phyloP scores from a whole-genome alignment of 2,329 filamentous ascomycete genomes.

The Venturia effusa region DNA sequence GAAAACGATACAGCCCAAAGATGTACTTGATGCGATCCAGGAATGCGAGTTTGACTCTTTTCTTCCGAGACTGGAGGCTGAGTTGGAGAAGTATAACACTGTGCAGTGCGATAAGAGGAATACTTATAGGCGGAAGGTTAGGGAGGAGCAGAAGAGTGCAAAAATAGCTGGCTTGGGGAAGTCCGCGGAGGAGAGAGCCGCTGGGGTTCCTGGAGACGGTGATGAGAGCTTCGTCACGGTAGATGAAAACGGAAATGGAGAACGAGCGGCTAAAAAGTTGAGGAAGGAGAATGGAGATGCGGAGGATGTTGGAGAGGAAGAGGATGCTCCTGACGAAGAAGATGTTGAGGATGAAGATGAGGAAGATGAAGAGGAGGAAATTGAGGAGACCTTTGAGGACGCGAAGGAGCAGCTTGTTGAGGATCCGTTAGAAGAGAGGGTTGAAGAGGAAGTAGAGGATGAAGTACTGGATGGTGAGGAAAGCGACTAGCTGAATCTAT shows the following conservation, averaged over 20 bases:
- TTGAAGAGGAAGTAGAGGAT: conserved; percentile 6
- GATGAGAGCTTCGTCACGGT: conserved; percentile 39
- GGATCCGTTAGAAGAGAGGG: conserved; percentile 11
- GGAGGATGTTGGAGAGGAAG: conserved; percentile 25
- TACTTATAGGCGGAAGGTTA: conserved; percentile 58
- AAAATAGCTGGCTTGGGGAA: conserved; percentile 18
- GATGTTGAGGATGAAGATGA: conserved; percentile 36
- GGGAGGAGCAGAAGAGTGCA: conserved; percentile 44
- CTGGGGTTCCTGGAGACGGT: conserved; percentile 30
- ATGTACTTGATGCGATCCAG: conserved; percentile 68
- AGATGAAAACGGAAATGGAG: conserved; percentile 35
- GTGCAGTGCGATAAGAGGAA: conserved; percentile 66
- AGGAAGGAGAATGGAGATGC: conserved; percentile 26
- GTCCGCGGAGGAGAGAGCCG: conserved; percentile 17
- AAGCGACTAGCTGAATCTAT: background rate
- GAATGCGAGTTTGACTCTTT: conserved; percentile 67
- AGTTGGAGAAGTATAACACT: conserved; percentile 66
- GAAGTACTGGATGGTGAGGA: conserved; percentile 10
- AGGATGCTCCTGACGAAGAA: conserved; percentile 27
- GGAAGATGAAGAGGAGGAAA: conserved; percentile 34
- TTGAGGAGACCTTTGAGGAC: conserved; percentile 44
- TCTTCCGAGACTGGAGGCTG: conserved; percentile 58
- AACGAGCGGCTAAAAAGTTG: conserved; percentile 21
- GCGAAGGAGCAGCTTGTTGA: conserved; percentile 6
- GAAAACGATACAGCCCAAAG: conserved; percentile 66